A percentile compares a stretch with the other conserved stretches of the same genome.
Evolutionary conservation across 176 grass and related monocot genomes (phyloP).

Genomic region (Metroxylon sagu): DNA sequence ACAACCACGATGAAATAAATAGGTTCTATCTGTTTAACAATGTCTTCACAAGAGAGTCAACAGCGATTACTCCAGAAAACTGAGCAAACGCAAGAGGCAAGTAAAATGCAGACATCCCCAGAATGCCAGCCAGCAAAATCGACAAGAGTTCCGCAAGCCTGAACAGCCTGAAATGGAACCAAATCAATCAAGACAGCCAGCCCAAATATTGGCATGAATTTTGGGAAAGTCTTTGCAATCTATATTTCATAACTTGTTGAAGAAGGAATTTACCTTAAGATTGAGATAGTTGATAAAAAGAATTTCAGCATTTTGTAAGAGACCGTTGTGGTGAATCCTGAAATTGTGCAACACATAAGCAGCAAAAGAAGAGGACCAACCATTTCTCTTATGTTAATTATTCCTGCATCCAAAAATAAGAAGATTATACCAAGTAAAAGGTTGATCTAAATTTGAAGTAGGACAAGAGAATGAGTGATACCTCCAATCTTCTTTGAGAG

Average conservation of each 20-base stretch:
- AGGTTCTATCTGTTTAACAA: background rate
- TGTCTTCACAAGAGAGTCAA: background rate
- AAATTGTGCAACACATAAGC: background rate
- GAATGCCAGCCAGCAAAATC: background rate
- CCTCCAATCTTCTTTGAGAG: constrained; percentile 8
- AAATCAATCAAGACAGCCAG: no score
- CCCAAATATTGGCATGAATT: background rate
- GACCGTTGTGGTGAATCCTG: background rate
- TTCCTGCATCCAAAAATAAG: background rate
- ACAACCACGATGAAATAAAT: background rate
- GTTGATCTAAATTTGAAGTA: background rate
- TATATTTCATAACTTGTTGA: background rate
- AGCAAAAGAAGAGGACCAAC: background rate
- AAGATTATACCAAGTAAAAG: background rate
- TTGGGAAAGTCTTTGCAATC: background rate
- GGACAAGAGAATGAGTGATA: background rate
- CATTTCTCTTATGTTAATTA: constrained; percentile 1
- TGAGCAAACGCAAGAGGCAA: background rate
- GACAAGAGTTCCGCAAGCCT: background rate
- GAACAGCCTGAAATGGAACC: background rate
- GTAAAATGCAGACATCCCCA: constrained; percentile 4
- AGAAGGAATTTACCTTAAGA: background rate
- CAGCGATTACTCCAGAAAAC: background rate
- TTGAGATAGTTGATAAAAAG: background rate
- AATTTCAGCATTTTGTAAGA: background rate